Evolutionary conservation across 2,329 filamentous ascomycete species (phyloP).

Genomic region (Monosporascus sp.): DNA sequence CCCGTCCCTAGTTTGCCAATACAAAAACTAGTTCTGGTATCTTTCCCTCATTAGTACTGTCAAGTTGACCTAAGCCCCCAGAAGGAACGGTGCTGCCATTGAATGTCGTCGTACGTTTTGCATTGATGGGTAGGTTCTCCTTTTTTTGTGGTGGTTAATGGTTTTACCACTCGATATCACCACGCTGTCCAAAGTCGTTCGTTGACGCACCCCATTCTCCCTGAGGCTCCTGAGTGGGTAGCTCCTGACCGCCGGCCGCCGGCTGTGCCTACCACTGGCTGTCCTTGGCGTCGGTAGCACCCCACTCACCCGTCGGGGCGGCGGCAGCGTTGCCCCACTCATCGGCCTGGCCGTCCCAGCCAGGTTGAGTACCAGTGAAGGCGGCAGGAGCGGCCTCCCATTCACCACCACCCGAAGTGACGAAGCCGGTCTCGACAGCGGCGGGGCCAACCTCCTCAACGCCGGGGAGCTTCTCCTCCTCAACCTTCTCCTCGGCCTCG

Average conservation of each 20-base stretch:
- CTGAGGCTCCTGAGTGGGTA: slow-evolving; percentile 24
- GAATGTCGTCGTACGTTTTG: slow-evolving; percentile 1
- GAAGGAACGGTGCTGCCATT: slow-evolving; percentile 21
- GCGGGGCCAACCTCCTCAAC: slow-evolving; percentile 78
- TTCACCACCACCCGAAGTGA: slow-evolving; percentile 56
- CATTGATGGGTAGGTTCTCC: slow-evolving; percentile 7
- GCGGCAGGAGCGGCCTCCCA: slow-evolving; percentile 78
- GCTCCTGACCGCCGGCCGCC: background rate
- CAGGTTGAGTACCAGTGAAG: slow-evolving; percentile 55
- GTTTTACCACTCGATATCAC: slow-evolving; percentile 10
- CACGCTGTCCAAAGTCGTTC: slow-evolving; percentile 3
- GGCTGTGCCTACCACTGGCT: slow-evolving; percentile 22
- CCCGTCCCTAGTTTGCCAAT: slow-evolving; percentile 50
- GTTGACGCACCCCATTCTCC: slow-evolving; percentile 22
- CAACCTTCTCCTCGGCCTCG: slow-evolving; percentile 96
- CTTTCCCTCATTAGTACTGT: slow-evolving; percentile 99
- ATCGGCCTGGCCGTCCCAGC: slow-evolving; percentile 47
- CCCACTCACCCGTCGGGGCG: slow-evolving; percentile 66
- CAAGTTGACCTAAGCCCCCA: slow-evolving; percentile 49
- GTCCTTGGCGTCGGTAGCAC: slow-evolving; percentile 48
- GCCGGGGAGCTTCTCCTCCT: slow-evolving; percentile 85
- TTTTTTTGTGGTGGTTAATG: background rate
- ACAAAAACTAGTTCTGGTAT: slow-evolving; percentile 61
- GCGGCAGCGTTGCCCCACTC: slow-evolving; percentile 57
- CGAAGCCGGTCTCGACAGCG: slow-evolving; percentile 75